These are phyloP conservation scores for Manihot esculenta DNA, from an alignment of 441 rosid genomes.

Conservation along the genomic window DNA sequence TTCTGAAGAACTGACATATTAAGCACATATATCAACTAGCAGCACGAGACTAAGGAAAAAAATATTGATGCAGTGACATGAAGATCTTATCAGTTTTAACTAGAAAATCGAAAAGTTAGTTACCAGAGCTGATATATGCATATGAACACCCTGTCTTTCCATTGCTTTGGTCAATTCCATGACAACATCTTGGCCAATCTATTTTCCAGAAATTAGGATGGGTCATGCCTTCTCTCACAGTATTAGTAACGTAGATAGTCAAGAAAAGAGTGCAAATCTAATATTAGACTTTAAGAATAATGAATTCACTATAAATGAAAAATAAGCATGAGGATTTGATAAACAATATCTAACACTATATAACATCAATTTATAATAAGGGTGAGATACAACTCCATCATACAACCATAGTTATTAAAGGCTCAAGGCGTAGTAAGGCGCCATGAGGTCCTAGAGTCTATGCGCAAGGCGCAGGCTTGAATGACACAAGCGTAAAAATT, in stretches of 20 bases:
- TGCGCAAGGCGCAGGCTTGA: too few relatives aligned
- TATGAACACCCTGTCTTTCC: constrained; percentile 70
- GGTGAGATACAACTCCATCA: too few relatives aligned
- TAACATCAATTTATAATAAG: too few relatives aligned
- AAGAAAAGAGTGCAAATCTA: not conserved
- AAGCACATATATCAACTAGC: not conserved
- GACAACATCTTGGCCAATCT: constrained; percentile 97
- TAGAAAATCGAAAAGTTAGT: constrained; percentile 18
- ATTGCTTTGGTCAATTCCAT: constrained; percentile 73
- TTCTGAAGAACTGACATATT: not conserved
- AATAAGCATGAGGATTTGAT: too few relatives aligned
- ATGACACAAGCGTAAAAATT: too few relatives aligned
- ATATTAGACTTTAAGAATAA: too few relatives aligned
- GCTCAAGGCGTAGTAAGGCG: too few relatives aligned
- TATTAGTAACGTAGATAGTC: not conserved
- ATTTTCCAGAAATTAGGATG: constrained; percentile 14
- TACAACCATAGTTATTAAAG: too few relatives aligned
- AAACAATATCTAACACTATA: too few relatives aligned
- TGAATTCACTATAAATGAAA: too few relatives aligned
- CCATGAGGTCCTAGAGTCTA: too few relatives aligned
- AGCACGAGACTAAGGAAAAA: not conserved
- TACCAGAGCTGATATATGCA: constrained; percentile 92
- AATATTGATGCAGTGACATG: not conserved
- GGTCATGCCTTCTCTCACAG: not conserved
- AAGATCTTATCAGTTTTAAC: not conserved